A percentile compares a stretch with the other conserved stretches of the same genome.
phyloP scores from a whole-genome alignment of 495 filamentous ascomycete species.

The Lepidopterella palustris region DNA sequence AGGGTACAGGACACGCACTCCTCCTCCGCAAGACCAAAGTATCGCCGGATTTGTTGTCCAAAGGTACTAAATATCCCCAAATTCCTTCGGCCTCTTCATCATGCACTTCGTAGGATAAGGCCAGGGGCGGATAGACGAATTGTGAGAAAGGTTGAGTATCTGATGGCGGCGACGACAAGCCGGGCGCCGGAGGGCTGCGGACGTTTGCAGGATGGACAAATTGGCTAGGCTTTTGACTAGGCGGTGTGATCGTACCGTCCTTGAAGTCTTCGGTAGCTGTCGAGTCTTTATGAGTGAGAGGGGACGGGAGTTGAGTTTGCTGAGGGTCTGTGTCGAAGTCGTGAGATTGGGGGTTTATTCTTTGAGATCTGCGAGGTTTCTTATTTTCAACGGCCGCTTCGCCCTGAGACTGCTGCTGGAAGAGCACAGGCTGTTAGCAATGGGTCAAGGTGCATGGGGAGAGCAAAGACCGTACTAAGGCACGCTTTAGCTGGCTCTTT shows the following conservation, averaged over 20 bases:
- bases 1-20: conserved; percentile 52
- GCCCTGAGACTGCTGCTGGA: conserved; percentile 22
- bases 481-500: conserved; percentile 37
- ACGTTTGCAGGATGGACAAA: conserved; percentile 45
- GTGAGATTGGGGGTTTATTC: conserved; percentile 46
- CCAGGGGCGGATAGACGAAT: conserved; percentile 65
- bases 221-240: conserved; percentile 50
- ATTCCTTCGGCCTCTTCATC: conserved; percentile 86
- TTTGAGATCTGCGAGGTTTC: conserved; percentile 61
- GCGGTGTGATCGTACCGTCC: conserved; percentile 66
- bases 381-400: conserved; percentile 37
- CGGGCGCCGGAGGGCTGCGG: conserved; percentile 46
- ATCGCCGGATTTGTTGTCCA: conserved; percentile 62
- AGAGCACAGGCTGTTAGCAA: conserved; percentile 7
- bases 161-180: conserved; percentile 58
- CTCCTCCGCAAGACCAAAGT: conserved; percentile 67
- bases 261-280: conserved; percentile 57
- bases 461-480: conserved; percentile 23
- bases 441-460: neutral
- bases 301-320: conserved; percentile 71
- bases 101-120: conserved; percentile 70
- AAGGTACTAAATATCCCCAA: conserved; percentile 89
- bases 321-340: conserved; percentile 43
- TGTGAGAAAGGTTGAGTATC: conserved; percentile 71
- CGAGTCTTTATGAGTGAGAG: conserved; percentile 58